Conservation (phyloP, 176 grass and related monocot species). For the Avena atlantica region DNA sequence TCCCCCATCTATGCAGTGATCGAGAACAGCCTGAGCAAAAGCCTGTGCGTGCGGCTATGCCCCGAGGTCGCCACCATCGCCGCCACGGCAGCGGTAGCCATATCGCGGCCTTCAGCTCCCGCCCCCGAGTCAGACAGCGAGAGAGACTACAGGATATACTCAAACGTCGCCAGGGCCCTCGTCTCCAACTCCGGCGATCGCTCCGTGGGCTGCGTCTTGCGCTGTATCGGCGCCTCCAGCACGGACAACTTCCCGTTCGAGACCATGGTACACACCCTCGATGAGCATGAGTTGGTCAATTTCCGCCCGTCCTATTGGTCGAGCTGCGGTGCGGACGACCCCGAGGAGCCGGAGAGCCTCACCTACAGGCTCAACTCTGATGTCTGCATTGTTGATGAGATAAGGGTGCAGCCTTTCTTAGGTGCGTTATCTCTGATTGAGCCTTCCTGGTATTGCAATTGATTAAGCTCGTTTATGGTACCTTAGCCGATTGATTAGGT, state of each 20-base stretch:
- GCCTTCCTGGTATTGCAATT: too few species aligned
- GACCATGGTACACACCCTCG: neutral
- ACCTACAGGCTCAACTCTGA: too few species aligned
- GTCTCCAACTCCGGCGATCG: slow-evolving; percentile 43
- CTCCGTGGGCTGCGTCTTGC: slow-evolving; percentile 48
- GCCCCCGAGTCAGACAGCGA: slow-evolving; percentile 55
- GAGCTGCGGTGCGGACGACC: too few species aligned
- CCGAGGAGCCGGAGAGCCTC: too few species aligned
- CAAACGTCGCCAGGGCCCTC: slow-evolving; percentile 59
- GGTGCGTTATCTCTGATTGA: too few species aligned
- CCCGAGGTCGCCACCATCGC: slow-evolving; percentile 69
- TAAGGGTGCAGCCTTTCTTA: too few species aligned
- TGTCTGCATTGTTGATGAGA: too few species aligned
- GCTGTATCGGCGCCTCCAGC: slow-evolving; percentile 77
- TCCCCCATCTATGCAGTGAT: slow-evolving; percentile 46
- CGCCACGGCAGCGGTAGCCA: slow-evolving; percentile 41
- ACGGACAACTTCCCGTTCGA: slow-evolving; percentile 87
- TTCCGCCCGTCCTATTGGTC: too few species aligned
- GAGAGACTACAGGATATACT: slow-evolving; percentile 62
- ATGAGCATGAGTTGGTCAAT: too few species aligned
- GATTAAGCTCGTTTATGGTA: too few species aligned
- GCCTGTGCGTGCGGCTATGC: slow-evolving; percentile 59
- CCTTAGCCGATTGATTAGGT: too few species aligned
- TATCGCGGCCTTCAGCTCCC: neutral
- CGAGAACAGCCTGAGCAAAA: slow-evolving; percentile 64